Evolutionary conservation across 257 asterid genomes (phyloP), one percentile per base, ranked within the genome.

Genomic region (Scutellaria barbata): DNA sequence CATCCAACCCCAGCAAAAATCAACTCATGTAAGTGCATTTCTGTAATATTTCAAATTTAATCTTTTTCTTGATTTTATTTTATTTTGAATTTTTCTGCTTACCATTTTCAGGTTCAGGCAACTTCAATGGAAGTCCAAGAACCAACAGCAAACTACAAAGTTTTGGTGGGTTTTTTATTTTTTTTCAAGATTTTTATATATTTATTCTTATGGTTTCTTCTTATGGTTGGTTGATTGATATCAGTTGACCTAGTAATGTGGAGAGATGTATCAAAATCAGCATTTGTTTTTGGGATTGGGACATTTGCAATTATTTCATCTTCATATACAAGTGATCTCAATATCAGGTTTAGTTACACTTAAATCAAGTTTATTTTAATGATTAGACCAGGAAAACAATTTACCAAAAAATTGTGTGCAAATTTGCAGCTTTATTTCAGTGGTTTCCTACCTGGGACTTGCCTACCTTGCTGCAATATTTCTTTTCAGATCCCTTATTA

Each of bases 221-320:
- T 63, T 37, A 11, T 46, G 59, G 11, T 40, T 62, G 46, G 10
- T 17, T 73, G 54, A 12, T 45, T 66, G 63, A 45, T 50, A 22
- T 70, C 83, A 94, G 98, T 83, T 83, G 94, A 92, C 48, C 61
- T 88, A 22, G 72, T 95, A 11, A 95, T 92, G 99, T 95, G 99
- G 99, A 92, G 81, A 66, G 95, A 95, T 68, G 84, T 66, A 72
- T 85, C 98, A 78, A 92, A 83, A 82, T 80, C 98, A 74, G 87
- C 99, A 70, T 88, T 95, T 59, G 76, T 88, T 3, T 95, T 89
- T 87, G 99, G 99, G 57, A 62, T 86, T 73, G 96, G 96, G 40
- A 85, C 95, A 9, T 95, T 95, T 81, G 74, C 82, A 35, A 88
- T 92, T 1, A 71, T 95, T 57, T 91, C 96, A 40, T 89, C 98